These are phyloP conservation scores for Fusarium humuli DNA, from an alignment of 2,329 filamentous ascomycete species.

Conservation along the genomic window DNA sequence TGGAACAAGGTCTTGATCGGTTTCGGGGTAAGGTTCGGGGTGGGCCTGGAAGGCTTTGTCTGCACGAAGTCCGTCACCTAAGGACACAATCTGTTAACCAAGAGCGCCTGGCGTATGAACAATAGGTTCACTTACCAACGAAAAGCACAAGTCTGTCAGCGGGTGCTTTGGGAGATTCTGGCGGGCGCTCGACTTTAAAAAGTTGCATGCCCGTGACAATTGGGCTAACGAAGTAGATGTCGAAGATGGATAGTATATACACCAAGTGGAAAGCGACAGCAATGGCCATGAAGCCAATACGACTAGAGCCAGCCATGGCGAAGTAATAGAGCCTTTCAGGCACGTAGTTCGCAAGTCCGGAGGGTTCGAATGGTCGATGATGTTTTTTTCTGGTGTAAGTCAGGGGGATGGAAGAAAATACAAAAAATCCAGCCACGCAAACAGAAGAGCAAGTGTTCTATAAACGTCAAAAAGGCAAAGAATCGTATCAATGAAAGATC, in stretches of 20 bases:
- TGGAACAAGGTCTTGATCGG: slow-evolving; percentile 73
- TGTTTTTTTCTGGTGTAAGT: slow-evolving; percentile 35
- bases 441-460: slow-evolving; percentile 14
- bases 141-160: slow-evolving; percentile 92
- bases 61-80: slow-evolving; percentile 90
- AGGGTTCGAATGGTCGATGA: slow-evolving; percentile 4
- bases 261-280: slow-evolving; percentile 93
- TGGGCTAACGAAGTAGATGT: slow-evolving; percentile 98
- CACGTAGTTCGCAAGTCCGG: neutral
- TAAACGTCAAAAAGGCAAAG: slow-evolving; percentile 11
- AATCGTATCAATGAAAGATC: neutral
- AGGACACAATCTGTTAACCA: slow-evolving; percentile 17
- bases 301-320: slow-evolving; percentile 68
- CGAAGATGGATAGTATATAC: slow-evolving; percentile 96
- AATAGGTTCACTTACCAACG: slow-evolving; percentile 73
- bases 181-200: slow-evolving; percentile 74
- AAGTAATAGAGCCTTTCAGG: neutral
- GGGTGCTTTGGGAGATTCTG: slow-evolving; percentile 71
- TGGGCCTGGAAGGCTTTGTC: slow-evolving; percentile 98
- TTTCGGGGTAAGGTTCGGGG: slow-evolving; percentile 82
- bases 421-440: slow-evolving; percentile 8
- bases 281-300: slow-evolving; percentile 86
- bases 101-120: neutral
- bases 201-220: slow-evolving; percentile 96
- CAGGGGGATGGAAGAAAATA: slow-evolving; percentile 27